Conservation (phyloP, 192 early-diverging fungal species). For the Chytriomyces sp. region DNA sequence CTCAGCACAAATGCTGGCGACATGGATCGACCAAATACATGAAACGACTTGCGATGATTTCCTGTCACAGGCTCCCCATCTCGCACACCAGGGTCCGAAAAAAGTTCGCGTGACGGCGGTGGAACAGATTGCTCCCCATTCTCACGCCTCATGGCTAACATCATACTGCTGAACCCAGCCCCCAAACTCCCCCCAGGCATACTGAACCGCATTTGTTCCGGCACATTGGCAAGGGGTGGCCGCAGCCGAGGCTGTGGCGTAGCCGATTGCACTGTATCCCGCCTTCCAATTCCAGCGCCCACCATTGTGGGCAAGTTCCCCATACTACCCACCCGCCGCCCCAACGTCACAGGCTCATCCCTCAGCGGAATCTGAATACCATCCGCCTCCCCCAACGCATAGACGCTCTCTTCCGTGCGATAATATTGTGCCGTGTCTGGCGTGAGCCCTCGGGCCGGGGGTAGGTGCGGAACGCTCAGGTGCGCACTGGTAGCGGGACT, state of each 20-base stretch:
- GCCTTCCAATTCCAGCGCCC: not conserved
- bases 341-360: not conserved
- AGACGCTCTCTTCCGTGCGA: too few relatives aligned
- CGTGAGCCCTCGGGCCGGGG: too few relatives aligned
- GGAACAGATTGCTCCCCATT: not conserved
- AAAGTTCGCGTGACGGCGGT: not conserved
- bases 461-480: too few relatives aligned
- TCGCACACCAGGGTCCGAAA: not conserved
- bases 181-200: not conserved
- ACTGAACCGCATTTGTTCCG: not conserved
- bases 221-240: not conserved
- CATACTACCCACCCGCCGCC: not conserved
- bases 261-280: not conserved
- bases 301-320: not conserved
- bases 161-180: not conserved
- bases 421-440: too few relatives aligned
- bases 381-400: not conserved
- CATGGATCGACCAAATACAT: slow-evolving; percentile 3
- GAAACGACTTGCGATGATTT: slow-evolving; percentile 23
- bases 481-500: not conserved
- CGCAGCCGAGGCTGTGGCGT: not conserved
- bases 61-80: not conserved
- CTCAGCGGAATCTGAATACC: not conserved
- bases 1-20: not conserved
- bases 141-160: not conserved